Evolutionary conservation across 495 filamentous ascomycete species (phyloP).

Genomic region (Talaromyces borbonicus): DNA sequence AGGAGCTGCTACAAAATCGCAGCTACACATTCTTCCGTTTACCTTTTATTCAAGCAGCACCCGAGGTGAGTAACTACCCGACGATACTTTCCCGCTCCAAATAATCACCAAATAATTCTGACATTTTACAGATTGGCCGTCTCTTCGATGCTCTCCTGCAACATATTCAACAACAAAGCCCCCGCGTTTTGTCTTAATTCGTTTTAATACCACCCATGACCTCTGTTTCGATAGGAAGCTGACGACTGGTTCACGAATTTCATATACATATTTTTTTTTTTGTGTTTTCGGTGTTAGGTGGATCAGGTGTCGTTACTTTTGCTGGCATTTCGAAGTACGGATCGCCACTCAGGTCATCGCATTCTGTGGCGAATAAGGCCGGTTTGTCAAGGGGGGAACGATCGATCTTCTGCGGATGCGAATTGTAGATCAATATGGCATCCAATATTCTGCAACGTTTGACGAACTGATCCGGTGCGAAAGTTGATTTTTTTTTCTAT

Average conservation of each 20-base stretch:
- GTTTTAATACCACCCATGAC: conserved; percentile 15
- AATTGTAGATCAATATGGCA: neutral
- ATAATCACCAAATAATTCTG: too few relatives aligned
- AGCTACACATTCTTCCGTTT: conserved; percentile 85
- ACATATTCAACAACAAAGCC: conserved; percentile 42
- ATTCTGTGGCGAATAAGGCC: conserved; percentile 1
- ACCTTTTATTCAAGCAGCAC: conserved; percentile 79
- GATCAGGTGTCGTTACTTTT: conserved; percentile 9
- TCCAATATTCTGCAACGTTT: conserved; percentile 2
- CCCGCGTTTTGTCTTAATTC: conserved; percentile 18
- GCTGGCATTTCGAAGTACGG: conserved; percentile 12
- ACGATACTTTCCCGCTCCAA: too few relatives aligned
- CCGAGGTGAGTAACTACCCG: conserved; percentile 74
- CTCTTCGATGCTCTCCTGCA: conserved; percentile 41
- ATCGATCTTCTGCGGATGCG: too few relatives aligned
- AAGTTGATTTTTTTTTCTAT: conserved; percentile 1
- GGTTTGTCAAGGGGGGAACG: conserved; percentile 2
- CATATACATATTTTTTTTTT: neutral
- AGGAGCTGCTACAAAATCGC: conserved; percentile 86
- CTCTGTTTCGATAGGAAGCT: conserved; percentile 1
- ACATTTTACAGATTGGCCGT: conserved; percentile 31
- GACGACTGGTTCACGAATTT: conserved; percentile 8
- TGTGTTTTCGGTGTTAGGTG: conserved; percentile 10
- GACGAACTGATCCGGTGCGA: conserved; percentile 4
- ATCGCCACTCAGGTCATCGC: neutral